Conservation (phyloP, 164 flowering plant species). For the Piper longum region DNA sequence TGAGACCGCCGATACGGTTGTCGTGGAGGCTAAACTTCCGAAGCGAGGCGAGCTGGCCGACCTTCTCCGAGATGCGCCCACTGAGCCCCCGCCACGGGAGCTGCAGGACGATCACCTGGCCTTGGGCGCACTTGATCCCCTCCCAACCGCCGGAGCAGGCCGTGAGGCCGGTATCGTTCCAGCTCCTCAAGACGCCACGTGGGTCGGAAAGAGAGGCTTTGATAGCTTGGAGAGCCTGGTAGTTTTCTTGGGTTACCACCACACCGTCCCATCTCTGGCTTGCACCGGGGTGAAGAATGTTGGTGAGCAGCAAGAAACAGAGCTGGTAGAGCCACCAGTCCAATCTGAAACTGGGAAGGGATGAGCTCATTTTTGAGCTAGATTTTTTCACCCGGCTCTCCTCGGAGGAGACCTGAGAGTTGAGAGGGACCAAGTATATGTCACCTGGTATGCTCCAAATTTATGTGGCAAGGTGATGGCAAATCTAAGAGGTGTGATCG, state of each 20-base stretch:
- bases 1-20: slow-evolving; percentile 42
- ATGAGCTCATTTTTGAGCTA: too few species aligned
- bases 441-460: too few species aligned
- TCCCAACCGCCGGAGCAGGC: slow-evolving; percentile 81
- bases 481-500: background rate
- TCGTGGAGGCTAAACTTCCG: slow-evolving; percentile 75
- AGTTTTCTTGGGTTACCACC: slow-evolving; percentile 41
- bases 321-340: background rate
- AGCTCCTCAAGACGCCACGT: slow-evolving; percentile 42
- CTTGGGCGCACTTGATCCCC: slow-evolving; percentile 73
- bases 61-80: slow-evolving; percentile 54
- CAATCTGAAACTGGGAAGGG: too few species aligned
- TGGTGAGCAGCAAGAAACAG: background rate
- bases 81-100: slow-evolving; percentile 80
- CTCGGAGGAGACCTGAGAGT: too few species aligned
- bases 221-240: slow-evolving; percentile 47
- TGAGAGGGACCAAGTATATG: too few species aligned
- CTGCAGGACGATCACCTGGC: slow-evolving; percentile 69
- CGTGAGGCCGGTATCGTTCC: slow-evolving; percentile 47
- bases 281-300: background rate
- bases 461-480: background rate
- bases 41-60: slow-evolving; percentile 54
- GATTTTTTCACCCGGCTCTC: too few species aligned
- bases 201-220: slow-evolving; percentile 42
- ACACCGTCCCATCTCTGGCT: slow-evolving; percentile 30